phyloP scores from a whole-genome alignment of 495 filamentous ascomycete genomes.

The Penicillium daleae region DNA sequence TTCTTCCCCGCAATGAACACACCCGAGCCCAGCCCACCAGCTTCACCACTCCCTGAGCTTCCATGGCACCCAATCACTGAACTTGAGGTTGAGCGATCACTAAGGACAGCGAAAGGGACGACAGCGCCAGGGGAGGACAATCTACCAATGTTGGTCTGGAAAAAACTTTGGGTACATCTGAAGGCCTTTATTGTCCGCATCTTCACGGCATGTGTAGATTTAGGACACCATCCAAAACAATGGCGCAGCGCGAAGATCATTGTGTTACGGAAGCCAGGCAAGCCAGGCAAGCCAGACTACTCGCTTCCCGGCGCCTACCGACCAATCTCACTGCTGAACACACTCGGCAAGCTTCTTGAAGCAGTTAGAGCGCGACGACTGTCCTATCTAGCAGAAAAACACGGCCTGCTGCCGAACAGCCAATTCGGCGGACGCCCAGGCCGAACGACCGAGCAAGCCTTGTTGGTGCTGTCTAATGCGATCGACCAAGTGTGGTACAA shows the following conservation, averaged over 20 bases:
- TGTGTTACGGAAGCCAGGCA: conserved; percentile 30
- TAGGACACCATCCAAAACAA: conserved; percentile 26
- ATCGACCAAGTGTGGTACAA: conserved; percentile 30
- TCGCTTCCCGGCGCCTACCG: conserved; percentile 23
- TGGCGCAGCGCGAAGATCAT: conserved; percentile 28
- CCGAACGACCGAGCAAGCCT: conserved; percentile 26
- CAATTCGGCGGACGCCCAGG: conserved; percentile 32
- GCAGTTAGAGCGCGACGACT: conserved; percentile 28
- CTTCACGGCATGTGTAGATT: conserved; percentile 21
- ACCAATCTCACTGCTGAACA: conserved; percentile 36
- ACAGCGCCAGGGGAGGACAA: conserved; percentile 32
- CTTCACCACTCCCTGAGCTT: conserved; percentile 9
- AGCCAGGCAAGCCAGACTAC: conserved; percentile 33
- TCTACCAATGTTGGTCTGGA: conserved; percentile 27
- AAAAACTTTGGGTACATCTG: conserved; percentile 26
- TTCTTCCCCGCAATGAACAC: conserved; percentile 34
- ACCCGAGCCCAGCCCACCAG: conserved; percentile 8
- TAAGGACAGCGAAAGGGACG: conserved; percentile 23
- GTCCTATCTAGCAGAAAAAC: conserved; percentile 24
- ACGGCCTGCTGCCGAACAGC: conserved; percentile 29
- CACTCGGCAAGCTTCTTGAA: conserved; percentile 32
- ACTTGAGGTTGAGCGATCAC: conserved; percentile 26
- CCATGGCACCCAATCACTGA: conserved; percentile 29
- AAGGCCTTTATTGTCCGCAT: conserved; percentile 19
- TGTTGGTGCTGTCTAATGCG: conserved; percentile 27